These are phyloP conservation scores for Aphanocladium album DNA, from an alignment of 2,329 filamentous ascomycete genomes.

Conservation along the genomic window DNA sequence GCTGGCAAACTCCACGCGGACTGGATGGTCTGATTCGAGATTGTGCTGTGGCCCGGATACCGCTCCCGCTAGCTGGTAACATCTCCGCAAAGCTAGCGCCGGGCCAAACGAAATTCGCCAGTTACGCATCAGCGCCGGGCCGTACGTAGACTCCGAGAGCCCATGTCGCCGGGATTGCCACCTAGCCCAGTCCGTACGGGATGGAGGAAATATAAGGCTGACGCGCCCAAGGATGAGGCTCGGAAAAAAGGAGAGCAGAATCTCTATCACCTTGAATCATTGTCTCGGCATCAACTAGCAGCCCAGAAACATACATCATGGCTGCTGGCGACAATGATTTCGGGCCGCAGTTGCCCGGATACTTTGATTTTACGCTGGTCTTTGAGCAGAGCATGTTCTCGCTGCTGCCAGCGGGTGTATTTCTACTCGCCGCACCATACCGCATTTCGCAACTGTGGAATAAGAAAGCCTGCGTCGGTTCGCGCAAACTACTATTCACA, in stretches of 20 bases:
- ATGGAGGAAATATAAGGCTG: background rate
- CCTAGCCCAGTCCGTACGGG: background rate
- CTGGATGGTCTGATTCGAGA: background rate
- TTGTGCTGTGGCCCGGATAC: background rate
- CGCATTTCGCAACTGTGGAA: slow-evolving; percentile 13
- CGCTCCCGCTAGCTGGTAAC: background rate
- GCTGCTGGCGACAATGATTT: slow-evolving; percentile 17
- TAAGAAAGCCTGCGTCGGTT: background rate
- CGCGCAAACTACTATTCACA: background rate
- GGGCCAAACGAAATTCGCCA: background rate
- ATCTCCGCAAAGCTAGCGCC: background rate
- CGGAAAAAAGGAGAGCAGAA: background rate
- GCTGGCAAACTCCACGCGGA: background rate
- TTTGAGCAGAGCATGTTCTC: slow-evolving; percentile 28
- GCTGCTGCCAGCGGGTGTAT: slow-evolving; percentile 21
- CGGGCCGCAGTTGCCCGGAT: slow-evolving; percentile 21
- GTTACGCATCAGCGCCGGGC: background rate
- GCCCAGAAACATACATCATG: slow-evolving; percentile 10
- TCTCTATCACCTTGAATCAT: background rate
- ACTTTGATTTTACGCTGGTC: slow-evolving; percentile 27
- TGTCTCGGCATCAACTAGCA: background rate
- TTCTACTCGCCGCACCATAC: slow-evolving; percentile 20
- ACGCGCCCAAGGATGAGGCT: background rate
- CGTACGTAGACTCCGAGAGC: background rate
- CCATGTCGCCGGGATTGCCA: background rate